Percentiles rank a stretch among this genome's conserved stretches.
Conservation (phyloP, 176 grass and related monocot genomes). For the Juncus effusus region DNA sequence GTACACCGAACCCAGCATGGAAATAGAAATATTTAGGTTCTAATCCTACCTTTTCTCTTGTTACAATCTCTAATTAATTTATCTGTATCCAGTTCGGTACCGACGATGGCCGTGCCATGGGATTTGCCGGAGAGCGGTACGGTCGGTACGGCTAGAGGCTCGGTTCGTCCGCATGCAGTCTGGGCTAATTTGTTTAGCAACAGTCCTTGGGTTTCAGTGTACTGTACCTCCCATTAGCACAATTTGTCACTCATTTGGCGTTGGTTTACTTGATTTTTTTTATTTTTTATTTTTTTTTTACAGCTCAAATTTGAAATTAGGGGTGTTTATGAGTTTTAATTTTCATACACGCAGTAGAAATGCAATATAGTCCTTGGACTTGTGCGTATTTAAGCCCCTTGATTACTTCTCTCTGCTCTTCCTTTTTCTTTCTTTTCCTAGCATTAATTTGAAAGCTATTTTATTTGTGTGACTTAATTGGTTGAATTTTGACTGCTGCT, state of each 20-base stretch:
- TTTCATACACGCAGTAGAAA: not conserved
- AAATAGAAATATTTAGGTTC: conserved; percentile 95
- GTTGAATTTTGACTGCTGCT: not conserved
- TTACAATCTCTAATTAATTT: too few species aligned
- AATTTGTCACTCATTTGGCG: too few species aligned
- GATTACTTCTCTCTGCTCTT: not conserved
- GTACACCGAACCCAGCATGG: conserved; percentile 94
- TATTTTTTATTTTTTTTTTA: not conserved
- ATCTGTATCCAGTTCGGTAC: too few species aligned
- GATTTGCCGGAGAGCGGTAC: too few species aligned
- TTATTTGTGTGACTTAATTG: not conserved
- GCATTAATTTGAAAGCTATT: not conserved
- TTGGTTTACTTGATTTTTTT: too few species aligned
- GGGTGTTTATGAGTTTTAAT: not conserved
- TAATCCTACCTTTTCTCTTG: conserved; percentile 10
- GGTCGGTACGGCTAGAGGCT: too few species aligned
- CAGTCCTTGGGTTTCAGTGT: too few species aligned
- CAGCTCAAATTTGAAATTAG: not conserved
- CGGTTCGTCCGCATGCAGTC: too few species aligned
- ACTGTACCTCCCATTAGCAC: too few species aligned
- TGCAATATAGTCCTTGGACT: not conserved
- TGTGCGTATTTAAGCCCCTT: not conserved
- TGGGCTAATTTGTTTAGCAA: too few species aligned
- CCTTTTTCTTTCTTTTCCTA: not conserved
- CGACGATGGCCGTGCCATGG: too few species aligned